phyloP scores from a whole-genome alignment of 75 land plant genomes.

The Picea glauca region DNA sequence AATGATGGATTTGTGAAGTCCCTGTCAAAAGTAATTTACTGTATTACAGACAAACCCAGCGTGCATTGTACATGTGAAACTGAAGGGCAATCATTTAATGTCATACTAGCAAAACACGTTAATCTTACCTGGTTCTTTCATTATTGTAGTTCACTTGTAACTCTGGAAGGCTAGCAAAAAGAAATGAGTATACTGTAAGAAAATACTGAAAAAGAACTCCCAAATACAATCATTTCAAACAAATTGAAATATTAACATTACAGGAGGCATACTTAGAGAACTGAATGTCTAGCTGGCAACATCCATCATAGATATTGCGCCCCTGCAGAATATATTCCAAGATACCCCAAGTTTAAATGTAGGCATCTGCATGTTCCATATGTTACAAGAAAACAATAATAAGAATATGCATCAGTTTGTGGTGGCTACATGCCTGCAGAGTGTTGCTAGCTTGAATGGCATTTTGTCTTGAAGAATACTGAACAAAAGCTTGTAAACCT shows the following conservation, averaged over 20 bases:
- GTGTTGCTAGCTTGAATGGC: conserved; percentile 75
- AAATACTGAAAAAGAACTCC: conserved; percentile 9
- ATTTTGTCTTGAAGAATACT: conserved; percentile 70
- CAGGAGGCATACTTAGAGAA: conserved; percentile 79
- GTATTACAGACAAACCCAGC: conserved; percentile 5
- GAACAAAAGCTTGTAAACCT: conserved; percentile 96
- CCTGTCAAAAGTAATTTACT: conserved; percentile 31
- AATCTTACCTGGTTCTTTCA: conserved; percentile 86
- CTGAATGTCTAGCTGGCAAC: conserved; percentile 97
- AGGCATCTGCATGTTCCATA: neutral
- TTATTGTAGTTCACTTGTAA: conserved; percentile 98
- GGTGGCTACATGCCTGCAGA: conserved; percentile 47
- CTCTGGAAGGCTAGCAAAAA: conserved; percentile 71
- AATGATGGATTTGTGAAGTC: conserved; percentile 88
- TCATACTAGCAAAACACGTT: neutral
- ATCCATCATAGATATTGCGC: conserved; percentile 99
- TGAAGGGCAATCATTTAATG: neutral
- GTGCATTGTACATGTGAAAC: neutral
- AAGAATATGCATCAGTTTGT: neutral
- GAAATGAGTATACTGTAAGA: conserved; percentile 6
- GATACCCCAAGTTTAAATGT: neutral
- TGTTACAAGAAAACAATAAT: neutral
- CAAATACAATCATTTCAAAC: neutral
- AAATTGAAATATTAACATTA: neutral
- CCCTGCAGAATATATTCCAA: conserved; percentile 45